Base-by-base conservation (phyloP, 1,139 yeast genomes). In the Kodamaea sp. region DNA sequence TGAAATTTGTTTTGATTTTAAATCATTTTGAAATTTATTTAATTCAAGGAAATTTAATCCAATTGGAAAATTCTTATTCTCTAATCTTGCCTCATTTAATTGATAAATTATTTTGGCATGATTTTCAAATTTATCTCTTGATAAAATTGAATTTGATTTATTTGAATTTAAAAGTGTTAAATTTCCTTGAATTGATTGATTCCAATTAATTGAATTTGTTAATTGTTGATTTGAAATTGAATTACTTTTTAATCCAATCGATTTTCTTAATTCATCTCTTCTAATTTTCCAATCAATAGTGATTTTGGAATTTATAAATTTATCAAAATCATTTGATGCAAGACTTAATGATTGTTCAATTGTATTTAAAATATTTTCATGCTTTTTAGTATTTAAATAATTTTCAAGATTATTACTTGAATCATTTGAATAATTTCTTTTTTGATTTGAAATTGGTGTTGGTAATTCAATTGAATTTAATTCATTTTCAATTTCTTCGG, bases 321-420 rank as follows among this genome's bases (percentile, higher is more conserved):
- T 67, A 58, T 90, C 97, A 60, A 90, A 92, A 54, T 89, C 97
- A 38, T 74, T 73, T 2, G 95, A 83, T 2, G 96, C 90, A 23
- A 79, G 66, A 2, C 77, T 65, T 46, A 89, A 72, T 0, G 92
- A 78, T 52, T 82, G 90, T 55, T 89, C 97, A 51, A 92, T 88
- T 2, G 96, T 84, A 24, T 84, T 74, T 37, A 89, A 63, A 29
- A 90, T 84, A 55, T 80, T 87, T 56, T 88, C 95, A 46, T 88
- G 95, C 55, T 87, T 86, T 53, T 83, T 84, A 27, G 78, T 72
- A 44, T 73, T 75, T 46, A 88, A 62, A 51, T 79, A 81, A 32
- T 66, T 69, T 47, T 82, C 89, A 31, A 82, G 58, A 37, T 65
- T 46, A 22, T 39, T 42, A 34, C 11, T 39, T 9, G 31, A 20